Conservation (phyloP, 2,329 filamentous ascomycete species). For the Mycosphaerella arachidis region DNA sequence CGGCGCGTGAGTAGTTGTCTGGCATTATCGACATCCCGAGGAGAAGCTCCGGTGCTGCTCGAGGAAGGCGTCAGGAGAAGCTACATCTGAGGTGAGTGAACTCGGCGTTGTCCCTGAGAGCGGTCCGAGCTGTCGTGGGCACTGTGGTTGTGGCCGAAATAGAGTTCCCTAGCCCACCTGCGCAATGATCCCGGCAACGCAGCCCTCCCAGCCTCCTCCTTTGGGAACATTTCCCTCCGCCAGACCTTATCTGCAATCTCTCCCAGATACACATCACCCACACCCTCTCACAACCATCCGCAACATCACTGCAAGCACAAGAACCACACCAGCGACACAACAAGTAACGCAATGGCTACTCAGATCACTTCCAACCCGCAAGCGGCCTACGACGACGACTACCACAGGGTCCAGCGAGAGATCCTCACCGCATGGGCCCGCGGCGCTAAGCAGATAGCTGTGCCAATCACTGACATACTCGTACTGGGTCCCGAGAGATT, state of each 20-base stretch:
- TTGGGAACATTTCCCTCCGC: neutral
- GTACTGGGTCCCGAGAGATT: neutral
- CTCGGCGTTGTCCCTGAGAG: neutral
- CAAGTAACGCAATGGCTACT: slow-evolving; percentile 7
- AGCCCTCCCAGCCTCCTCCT: neutral
- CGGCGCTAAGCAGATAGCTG: neutral
- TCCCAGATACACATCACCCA: slow-evolving; percentile 1
- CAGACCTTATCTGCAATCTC: too few relatives aligned
- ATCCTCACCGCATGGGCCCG: neutral
- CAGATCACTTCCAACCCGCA: slow-evolving; percentile 1
- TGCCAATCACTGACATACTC: neutral
- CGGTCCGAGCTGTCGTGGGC: neutral
- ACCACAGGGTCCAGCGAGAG: neutral
- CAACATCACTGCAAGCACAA: neutral
- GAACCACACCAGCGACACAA: slow-evolving; percentile 3
- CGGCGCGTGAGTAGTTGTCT: neutral
- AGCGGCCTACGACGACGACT: neutral
- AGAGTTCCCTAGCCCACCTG: neutral
- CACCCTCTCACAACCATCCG: slow-evolving; percentile 8
- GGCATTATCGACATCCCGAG: neutral
- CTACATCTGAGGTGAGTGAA: neutral
- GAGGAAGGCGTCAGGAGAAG: neutral
- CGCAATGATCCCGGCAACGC: neutral
- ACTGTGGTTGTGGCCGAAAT: neutral
- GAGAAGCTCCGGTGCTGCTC: neutral